These are phyloP conservation scores for Dictyostelium capitatum DNA, from an alignment of 78 protist genomes.

Conservation along the genomic window DNA sequence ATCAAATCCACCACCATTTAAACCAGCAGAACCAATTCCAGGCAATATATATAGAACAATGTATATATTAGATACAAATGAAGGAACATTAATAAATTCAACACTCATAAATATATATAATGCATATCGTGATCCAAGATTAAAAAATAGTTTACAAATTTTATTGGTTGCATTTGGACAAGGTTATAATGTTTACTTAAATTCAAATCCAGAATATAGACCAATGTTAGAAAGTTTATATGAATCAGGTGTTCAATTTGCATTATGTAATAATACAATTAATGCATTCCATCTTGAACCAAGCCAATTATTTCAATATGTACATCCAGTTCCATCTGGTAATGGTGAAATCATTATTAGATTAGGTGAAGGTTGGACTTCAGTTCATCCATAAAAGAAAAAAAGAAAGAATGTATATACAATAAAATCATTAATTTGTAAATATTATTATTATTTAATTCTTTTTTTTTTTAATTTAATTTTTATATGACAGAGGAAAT, in stretches of 20 bases:
- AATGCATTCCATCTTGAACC: background rate
- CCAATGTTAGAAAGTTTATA: conserved; percentile 22
- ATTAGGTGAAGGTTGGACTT: conserved; percentile 30
- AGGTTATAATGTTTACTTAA: conserved; percentile 7
- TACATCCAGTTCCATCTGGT: conserved; percentile 35
- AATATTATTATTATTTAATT: background rate
- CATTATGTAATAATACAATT: conserved; percentile 29
- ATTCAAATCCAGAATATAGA: conserved; percentile 30
- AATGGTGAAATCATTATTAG: conserved; percentile 42
- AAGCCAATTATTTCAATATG: conserved; percentile 14
- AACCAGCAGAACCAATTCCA: conserved; percentile 28
- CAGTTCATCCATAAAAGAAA: conserved; percentile 1
- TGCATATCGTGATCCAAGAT: conserved; percentile 26
- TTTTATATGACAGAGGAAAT: background rate
- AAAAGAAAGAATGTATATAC: background rate
- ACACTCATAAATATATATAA: conserved; percentile 29
- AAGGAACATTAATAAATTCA: background rate
- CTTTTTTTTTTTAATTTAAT: background rate
- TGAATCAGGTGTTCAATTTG: conserved; percentile 2
- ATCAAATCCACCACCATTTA: background rate
- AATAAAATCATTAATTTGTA: too few relatives aligned
- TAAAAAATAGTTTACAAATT: background rate
- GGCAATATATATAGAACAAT: background rate
- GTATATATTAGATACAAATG: conserved; percentile 33
- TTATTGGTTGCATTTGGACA: conserved; percentile 7